A percentile compares a stretch with the other conserved stretches of the same genome.
Evolutionary conservation across 1,284 basidiomycete species (phyloP).

Genomic region (Tylopilus sp.): DNA sequence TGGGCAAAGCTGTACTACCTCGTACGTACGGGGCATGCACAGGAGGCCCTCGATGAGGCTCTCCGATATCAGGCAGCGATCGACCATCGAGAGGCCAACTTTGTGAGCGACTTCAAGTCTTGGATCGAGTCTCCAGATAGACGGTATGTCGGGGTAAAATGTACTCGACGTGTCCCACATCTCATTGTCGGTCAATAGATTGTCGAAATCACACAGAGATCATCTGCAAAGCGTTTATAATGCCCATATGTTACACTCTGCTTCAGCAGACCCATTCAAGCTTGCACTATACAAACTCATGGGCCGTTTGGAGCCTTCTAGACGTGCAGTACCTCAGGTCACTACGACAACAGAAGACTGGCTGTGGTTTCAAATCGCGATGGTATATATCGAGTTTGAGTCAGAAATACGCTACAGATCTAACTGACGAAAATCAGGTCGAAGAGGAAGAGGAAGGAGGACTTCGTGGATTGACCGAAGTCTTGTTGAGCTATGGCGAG

Average conservation of each 20-base stretch:
- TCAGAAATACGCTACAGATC: background rate
- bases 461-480: slow-evolving; percentile 74
- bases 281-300: slow-evolving; percentile 94
- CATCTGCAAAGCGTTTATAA: slow-evolving; percentile 89
- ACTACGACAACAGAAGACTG: slow-evolving; percentile 95
- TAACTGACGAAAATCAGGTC: slow-evolving; percentile 39
- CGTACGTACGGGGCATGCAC: slow-evolving; percentile 78
- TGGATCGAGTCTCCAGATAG: slow-evolving; percentile 84
- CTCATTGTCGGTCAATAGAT: slow-evolving; percentile 36
- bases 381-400: slow-evolving; percentile 44
- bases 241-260: slow-evolving; percentile 84
- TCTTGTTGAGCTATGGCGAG: slow-evolving; percentile 86
- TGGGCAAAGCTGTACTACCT: slow-evolving; percentile 95
- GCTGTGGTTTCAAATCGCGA: slow-evolving; percentile 95
- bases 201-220: slow-evolving; percentile 80
- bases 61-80: slow-evolving; percentile 71
- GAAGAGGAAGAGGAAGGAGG: slow-evolving; percentile 80
- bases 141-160: slow-evolving; percentile 44
- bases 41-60: slow-evolving; percentile 80
- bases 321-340: slow-evolving; percentile 80
- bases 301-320: slow-evolving; percentile 84
- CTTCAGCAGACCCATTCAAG: slow-evolving; percentile 90
- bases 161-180: slow-evolving; percentile 4
- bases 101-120: slow-evolving; percentile 80
- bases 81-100: slow-evolving; percentile 78